phyloP scores from a whole-genome alignment of 2,329 filamentous ascomycete genomes.

The Lasiodiplodia hormozganensis region DNA sequence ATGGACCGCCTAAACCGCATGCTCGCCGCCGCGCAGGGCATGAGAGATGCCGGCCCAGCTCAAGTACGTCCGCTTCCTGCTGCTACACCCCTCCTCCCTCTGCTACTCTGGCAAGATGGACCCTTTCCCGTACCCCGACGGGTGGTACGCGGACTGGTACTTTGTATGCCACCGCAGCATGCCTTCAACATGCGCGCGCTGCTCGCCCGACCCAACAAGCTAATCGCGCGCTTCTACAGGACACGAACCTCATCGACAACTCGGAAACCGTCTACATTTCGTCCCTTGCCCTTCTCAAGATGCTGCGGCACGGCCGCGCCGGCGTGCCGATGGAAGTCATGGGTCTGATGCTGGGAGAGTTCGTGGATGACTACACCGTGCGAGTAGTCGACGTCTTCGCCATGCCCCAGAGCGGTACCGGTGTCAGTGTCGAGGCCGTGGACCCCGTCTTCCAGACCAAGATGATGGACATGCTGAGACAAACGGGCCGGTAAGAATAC shows the following conservation, averaged over 20 bases:
- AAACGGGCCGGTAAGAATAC: conserved; percentile 82
- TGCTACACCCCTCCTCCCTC: conserved; percentile 28
- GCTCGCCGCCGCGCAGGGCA: conserved; percentile 75
- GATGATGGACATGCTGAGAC: conserved; percentile 99
- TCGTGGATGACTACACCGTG: conserved; percentile 98
- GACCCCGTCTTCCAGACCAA: conserved; percentile 99
- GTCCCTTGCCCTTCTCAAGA: conserved; percentile 94
- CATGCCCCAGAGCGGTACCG: conserved; percentile 98
- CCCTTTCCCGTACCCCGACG: conserved; percentile 30
- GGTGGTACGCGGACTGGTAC: conserved; percentile 29
- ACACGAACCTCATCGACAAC: conserved; percentile 96
- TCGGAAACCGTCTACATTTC: conserved; percentile 99
- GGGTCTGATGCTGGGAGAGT: conserved; percentile 98
- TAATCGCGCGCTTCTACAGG: conserved; percentile 58
- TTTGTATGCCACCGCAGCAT: conserved; percentile 25
- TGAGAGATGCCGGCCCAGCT: conserved; percentile 68
- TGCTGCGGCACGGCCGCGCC: conserved; percentile 95
- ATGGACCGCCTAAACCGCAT: conserved; percentile 96
- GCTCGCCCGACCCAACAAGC: conserved; percentile 15
- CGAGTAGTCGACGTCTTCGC: conserved; percentile 98
- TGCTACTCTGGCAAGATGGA: conserved; percentile 23
- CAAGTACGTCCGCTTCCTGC: conserved; percentile 57
- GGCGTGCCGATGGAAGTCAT: conserved; percentile 99
- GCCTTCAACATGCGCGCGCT: conserved; percentile 2
- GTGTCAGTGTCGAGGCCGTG: conserved; percentile 97